A percentile compares a stretch with the other conserved stretches of the same genome.
Evolutionary conservation across 2,329 filamentous ascomycete genomes (phyloP).

Genomic region (Phoma sp.): DNA sequence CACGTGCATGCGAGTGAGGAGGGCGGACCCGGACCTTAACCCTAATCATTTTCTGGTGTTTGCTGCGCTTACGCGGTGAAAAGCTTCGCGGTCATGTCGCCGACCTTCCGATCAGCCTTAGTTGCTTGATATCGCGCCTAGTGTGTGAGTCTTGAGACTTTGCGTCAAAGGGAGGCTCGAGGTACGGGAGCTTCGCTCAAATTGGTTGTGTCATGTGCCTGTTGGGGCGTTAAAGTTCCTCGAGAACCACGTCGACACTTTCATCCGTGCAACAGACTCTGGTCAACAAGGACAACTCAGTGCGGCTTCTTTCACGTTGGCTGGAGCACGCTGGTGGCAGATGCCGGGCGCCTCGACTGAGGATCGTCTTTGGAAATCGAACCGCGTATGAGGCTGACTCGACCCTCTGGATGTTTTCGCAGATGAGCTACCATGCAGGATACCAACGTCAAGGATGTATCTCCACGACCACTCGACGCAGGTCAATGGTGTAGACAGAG

Average conservation of each 20-base stretch:
- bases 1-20: constrained; percentile 52
- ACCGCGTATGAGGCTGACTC: constrained; percentile 10
- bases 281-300: constrained; percentile 66
- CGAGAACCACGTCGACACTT: constrained; percentile 76
- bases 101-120: constrained; percentile 66
- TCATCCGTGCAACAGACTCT: constrained; percentile 74
- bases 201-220: constrained; percentile 73
- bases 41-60: constrained; percentile 82
- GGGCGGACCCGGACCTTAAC: constrained; percentile 91
- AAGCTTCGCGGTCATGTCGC: constrained; percentile 63
- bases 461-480: constrained; percentile 40
- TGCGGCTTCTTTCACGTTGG: constrained; percentile 46
- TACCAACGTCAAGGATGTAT: constrained; percentile 37
- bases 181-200: constrained; percentile 56
- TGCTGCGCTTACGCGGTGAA: constrained; percentile 51
- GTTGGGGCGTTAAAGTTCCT: constrained; percentile 73
- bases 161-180: constrained; percentile 50
- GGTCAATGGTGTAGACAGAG: constrained; percentile 44
- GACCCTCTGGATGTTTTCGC: constrained; percentile 16
- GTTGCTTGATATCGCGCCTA: constrained; percentile 28
- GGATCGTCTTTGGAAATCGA: constrained; percentile 61
- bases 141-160: constrained; percentile 23
- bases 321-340: constrained; percentile 58
- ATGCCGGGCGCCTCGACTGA: constrained; percentile 56
- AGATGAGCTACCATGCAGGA: constrained; percentile 45